Base-by-base conservation (phyloP, 305 asterid species). In the Solanum hybrid region DNA sequence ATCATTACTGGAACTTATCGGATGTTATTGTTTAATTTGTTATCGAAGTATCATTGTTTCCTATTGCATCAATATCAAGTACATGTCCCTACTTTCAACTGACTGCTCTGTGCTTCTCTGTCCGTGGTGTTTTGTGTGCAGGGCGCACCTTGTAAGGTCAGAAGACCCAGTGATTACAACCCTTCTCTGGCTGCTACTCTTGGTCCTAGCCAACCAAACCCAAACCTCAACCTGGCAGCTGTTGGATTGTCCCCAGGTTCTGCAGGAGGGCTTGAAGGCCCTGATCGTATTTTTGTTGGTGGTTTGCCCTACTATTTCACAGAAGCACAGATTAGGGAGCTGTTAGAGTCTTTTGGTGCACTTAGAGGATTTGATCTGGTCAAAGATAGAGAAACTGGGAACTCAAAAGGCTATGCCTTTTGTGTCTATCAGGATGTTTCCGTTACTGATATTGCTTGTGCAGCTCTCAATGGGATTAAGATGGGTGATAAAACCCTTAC, bases 401-500 rank as follows among this genome's bases (percentile, higher is more conserved):
- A 97, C 92, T 97, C 98, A 73, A 97, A 97, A 93, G 99, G 99
- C 92, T 96, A 97, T 92, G 99, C 99, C 27, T 97, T 97, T 88
- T 97, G 99, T 92, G 99, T 97, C 87, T 97, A 96, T 91, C 97
- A 94, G 90, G 99, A 97, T 91, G 90, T 95, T 72, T 94, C 99
- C 16, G 99, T 97, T 86, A 97, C 99, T 36, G 99, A 97, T 92
- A 96, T 97, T 91, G 99, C 99, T 85, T 97, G 99, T 91, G 97
- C 98, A 88, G 99, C 99, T 92, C 98, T 97, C 75, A 97, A 97
- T 90, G 99, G 99, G 87, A 97, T 97, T 89, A 97, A 96, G 92
- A 97, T 97, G 99, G 99, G 99, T 16, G 99, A 97, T 92, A 96
- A 97, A 92, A 97, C 99, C 5, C 98, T 97, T 89, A 97, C 99